phyloP scores from a whole-genome alignment of 2,329 filamentous ascomycete species.

The Sarocladium oryzae region DNA sequence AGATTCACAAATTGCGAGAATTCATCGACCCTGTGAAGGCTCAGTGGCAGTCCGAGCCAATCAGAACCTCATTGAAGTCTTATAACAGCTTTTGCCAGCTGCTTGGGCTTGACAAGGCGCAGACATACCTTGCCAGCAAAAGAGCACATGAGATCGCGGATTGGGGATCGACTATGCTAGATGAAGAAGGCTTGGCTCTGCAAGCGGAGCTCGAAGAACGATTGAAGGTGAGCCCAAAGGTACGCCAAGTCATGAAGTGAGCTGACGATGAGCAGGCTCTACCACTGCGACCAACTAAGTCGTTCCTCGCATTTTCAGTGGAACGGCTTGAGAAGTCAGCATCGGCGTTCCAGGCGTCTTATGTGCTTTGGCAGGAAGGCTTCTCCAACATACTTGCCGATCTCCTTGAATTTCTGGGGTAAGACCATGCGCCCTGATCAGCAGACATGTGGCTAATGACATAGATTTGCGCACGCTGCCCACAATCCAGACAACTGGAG shows the following conservation, averaged over 20 bases:
- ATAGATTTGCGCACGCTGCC: slow-evolving; percentile 80
- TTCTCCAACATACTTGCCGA: slow-evolving; percentile 80
- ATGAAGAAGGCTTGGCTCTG: slow-evolving; percentile 70
- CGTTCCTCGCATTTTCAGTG: slow-evolving; percentile 84
- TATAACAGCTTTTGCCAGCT: slow-evolving; percentile 75
- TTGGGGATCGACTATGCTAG: slow-evolving; percentile 73
- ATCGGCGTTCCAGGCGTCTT: slow-evolving; percentile 67
- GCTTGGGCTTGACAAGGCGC: slow-evolving; percentile 72
- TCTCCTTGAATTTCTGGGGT: slow-evolving; percentile 75
- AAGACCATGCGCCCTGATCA: slow-evolving; percentile 14
- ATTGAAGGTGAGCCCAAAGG: slow-evolving; percentile 47
- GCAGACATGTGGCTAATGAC: slow-evolving; percentile 12
- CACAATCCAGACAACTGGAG: slow-evolving; percentile 84
- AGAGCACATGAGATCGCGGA: slow-evolving; percentile 71
- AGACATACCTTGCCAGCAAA: slow-evolving; percentile 67
- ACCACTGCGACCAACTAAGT: slow-evolving; percentile 82
- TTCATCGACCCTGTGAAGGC: slow-evolving; percentile 79
- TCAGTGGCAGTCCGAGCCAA: slow-evolving; percentile 67
- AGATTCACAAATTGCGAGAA: slow-evolving; percentile 63
- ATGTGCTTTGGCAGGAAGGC: slow-evolving; percentile 75
- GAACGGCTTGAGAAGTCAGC: slow-evolving; percentile 77
- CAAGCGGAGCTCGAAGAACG: slow-evolving; percentile 74
- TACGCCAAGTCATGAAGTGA: not conserved
- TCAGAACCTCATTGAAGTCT: slow-evolving; percentile 63
- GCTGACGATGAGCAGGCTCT: slow-evolving; percentile 43